A percentile compares a stretch with the other conserved stretches of the same genome.
These are phyloP conservation scores for Lepidium africanum DNA, from an alignment of 345 rosid genomes.

Conservation along the genomic window DNA sequence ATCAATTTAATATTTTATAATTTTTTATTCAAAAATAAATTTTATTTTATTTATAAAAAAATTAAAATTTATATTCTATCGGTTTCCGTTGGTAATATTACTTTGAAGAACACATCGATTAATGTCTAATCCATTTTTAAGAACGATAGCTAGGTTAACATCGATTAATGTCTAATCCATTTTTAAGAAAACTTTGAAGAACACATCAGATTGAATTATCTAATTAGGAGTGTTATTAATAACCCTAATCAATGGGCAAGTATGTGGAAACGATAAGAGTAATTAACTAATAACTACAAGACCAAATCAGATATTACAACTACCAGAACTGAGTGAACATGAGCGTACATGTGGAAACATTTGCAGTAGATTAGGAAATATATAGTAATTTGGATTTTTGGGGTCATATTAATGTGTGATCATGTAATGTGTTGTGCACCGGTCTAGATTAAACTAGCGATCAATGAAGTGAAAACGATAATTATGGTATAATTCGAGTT, in stretches of 20 bases:
- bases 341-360: background rate
- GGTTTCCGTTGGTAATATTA: too few relatives aligned
- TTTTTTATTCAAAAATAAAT: too few relatives aligned
- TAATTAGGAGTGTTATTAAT: background rate
- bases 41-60: too few relatives aligned
- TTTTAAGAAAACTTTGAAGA: background rate
- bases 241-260: background rate
- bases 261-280: background rate
- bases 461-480: conserved; percentile 17
- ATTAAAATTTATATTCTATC: too few relatives aligned
- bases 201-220: background rate
- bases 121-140: too few relatives aligned
- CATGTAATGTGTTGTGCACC: background rate
- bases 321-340: background rate
- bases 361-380: background rate
- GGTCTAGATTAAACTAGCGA: background rate
- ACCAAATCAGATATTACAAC: background rate
- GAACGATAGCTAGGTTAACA: background rate
- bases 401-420: too few relatives aligned
- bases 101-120: too few relatives aligned
- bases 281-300: background rate
- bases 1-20: too few relatives aligned
- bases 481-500: background rate
- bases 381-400: background rate
- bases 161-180: background rate